phyloP scores from a whole-genome alignment of 805 yeast genomes.

The Blastobotrys parvus region DNA sequence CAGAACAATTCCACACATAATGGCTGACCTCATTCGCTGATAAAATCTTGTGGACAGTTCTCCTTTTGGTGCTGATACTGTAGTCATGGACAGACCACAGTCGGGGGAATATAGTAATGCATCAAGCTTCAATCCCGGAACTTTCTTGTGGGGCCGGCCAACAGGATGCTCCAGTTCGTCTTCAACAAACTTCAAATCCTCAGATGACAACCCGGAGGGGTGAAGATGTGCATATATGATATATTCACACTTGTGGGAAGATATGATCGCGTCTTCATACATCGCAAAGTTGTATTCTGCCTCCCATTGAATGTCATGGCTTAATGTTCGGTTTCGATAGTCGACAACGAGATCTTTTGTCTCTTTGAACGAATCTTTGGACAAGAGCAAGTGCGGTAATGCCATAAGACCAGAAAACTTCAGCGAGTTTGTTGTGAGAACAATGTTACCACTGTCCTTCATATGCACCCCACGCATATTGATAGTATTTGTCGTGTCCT shows the following conservation, averaged over 20 bases:
- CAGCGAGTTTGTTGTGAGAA: conserved; percentile 24
- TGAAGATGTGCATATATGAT: conserved; percentile 59
- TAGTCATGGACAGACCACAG: conserved; percentile 55
- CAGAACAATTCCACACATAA: conserved; percentile 38
- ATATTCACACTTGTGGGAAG: conserved; percentile 59
- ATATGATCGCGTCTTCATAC: conserved; percentile 37
- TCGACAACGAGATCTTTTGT: conserved; percentile 45
- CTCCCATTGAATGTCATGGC: neutral
- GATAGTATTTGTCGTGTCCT: conserved; percentile 17
- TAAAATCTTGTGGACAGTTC: conserved; percentile 42
- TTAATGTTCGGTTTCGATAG: conserved; percentile 10
- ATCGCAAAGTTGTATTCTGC: conserved; percentile 40
- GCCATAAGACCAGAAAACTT: conserved; percentile 27
- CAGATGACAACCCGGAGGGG: conserved; percentile 45
- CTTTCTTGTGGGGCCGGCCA: conserved; percentile 62
- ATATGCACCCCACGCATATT: conserved; percentile 29
- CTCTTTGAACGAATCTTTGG: conserved; percentile 59
- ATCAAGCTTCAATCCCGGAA: conserved; percentile 50
- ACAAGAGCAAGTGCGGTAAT: conserved; percentile 36
- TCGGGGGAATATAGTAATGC: conserved; percentile 81
- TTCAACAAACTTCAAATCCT: conserved; percentile 56
- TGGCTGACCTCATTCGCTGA: conserved; percentile 31
- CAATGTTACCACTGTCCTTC: conserved; percentile 26
- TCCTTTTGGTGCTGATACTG: conserved; percentile 38
- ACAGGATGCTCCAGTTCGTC: conserved; percentile 61